These are phyloP conservation scores for Globisporangium spinosum DNA, from an alignment of 352 stramenopile genomes.

Conservation along the genomic window DNA sequence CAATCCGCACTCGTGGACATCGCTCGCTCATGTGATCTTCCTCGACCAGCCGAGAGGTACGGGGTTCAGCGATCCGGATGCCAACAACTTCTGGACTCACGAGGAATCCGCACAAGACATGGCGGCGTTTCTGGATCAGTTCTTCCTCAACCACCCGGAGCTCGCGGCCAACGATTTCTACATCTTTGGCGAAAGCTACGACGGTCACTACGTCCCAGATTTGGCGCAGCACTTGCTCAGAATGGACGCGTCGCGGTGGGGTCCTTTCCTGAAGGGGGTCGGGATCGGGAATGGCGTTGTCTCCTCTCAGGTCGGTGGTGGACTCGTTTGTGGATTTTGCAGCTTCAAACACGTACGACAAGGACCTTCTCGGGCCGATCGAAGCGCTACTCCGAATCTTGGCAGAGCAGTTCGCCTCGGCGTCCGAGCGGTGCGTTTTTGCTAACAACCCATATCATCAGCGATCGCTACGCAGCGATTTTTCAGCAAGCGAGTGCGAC, in stretches of 20 bases:
- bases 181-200: conserved; percentile 94
- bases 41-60: conserved; percentile 92
- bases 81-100: conserved; percentile 41
- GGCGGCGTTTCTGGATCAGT: conserved; percentile 44
- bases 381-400: conserved; percentile 12
- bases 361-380: conserved; percentile 30
- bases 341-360: conserved; percentile 35
- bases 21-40: conserved; percentile 94
- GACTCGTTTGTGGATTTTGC: conserved; percentile 55
- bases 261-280: conserved; percentile 68
- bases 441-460: not conserved
- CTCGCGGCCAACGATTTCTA: conserved; percentile 77
- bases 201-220: conserved; percentile 93
- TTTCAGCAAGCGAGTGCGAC: conserved; percentile 17
- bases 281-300: conserved; percentile 80
- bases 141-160: conserved; percentile 41
- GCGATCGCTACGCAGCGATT: not conserved
- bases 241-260: conserved; percentile 24
- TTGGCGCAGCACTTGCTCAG: conserved; percentile 76
- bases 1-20: conserved; percentile 94
- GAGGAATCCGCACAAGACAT: conserved; percentile 42
- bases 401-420: conserved; percentile 20
- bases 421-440: conserved; percentile 18
- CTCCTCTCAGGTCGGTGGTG: conserved; percentile 41
- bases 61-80: conserved; percentile 44